phyloP scores from a whole-genome alignment of 179 eudicot species.

The Silene vulgaris region DNA sequence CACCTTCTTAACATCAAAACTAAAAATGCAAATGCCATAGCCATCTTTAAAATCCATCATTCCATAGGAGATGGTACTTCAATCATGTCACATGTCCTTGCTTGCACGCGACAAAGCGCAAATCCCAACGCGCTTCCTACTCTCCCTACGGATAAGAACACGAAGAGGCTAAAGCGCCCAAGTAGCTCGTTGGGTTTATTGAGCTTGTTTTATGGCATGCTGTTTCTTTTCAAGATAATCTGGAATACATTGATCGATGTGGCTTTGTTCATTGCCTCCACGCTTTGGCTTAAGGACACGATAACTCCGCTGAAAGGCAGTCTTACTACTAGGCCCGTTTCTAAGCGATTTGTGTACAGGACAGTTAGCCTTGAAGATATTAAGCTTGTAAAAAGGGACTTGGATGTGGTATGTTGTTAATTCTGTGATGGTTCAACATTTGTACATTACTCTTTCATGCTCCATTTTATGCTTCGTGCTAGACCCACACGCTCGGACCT shows the following conservation, averaged over 20 bases:
- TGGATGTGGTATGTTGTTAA: conserved; percentile 49
- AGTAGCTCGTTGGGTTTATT: conserved; percentile 12
- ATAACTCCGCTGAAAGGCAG: conserved; percentile 43
- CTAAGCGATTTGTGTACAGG: conserved; percentile 49
- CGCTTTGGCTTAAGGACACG: conserved; percentile 46
- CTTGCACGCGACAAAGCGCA: conserved; percentile 46
- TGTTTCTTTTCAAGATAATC: conserved; percentile 28
- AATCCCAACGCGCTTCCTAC: conserved; percentile 43
- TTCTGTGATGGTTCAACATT: background rate
- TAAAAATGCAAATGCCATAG: conserved; percentile 39
- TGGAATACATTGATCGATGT: conserved; percentile 46
- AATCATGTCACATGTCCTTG: conserved; percentile 52
- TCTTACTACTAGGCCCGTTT: conserved; percentile 25
- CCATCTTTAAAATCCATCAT: conserved; percentile 57
- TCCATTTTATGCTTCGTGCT: too few species aligned
- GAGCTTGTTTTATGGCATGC: conserved; percentile 17
- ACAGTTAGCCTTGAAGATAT: conserved; percentile 53
- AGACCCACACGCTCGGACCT: too few species aligned
- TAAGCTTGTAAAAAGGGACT: conserved; percentile 52
- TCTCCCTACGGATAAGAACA: conserved; percentile 27
- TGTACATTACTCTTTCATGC: background rate
- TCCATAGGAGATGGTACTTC: conserved; percentile 77
- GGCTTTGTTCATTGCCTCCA: conserved; percentile 36
- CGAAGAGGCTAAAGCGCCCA: background rate
- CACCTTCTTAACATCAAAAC: conserved; percentile 58